A percentile compares a stretch with the other conserved stretches of the same genome.
Evolutionary conservation across 306 rosid genomes (phyloP).

Genomic region (Pyrus pyrifolia): DNA sequence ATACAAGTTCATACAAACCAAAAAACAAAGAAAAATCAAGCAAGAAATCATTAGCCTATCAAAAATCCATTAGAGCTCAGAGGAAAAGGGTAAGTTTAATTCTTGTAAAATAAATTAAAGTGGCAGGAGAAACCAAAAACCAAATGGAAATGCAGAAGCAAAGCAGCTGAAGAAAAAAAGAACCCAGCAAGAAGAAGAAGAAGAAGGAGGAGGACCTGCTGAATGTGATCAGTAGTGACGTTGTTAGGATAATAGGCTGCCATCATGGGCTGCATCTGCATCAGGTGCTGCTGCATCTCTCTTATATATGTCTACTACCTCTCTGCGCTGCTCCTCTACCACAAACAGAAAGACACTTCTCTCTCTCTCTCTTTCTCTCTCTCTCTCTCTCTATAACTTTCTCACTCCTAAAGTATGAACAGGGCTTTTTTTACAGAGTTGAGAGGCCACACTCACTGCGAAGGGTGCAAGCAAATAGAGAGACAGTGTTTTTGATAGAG

Average conservation of each 20-base stretch:
- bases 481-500: neutral
- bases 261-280: slow-evolving; percentile 99
- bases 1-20: neutral
- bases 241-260: slow-evolving; percentile 95
- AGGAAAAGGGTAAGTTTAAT: neutral
- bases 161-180: neutral
- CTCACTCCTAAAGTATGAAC: slow-evolving; percentile 21
- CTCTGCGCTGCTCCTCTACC: neutral
- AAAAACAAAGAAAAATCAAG: neutral
- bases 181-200: neutral
- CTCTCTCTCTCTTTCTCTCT: neutral
- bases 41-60: neutral
- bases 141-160: neutral
- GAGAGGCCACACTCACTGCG: slow-evolving; percentile 17
- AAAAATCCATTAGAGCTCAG: neutral
- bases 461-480: slow-evolving; percentile 23
- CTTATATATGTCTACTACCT: slow-evolving; percentile 12
- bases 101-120: neutral
- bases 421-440: slow-evolving; percentile 19
- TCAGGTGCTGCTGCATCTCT: slow-evolving; percentile 99
- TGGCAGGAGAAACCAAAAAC: neutral
- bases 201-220: slow-evolving; percentile 55
- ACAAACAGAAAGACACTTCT: neutral
- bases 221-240: slow-evolving; percentile 99
- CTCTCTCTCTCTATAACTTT: neutral